Evolutionary conservation across 306 rosid species (phyloP).

Genomic region (Vigna hirtella): DNA sequence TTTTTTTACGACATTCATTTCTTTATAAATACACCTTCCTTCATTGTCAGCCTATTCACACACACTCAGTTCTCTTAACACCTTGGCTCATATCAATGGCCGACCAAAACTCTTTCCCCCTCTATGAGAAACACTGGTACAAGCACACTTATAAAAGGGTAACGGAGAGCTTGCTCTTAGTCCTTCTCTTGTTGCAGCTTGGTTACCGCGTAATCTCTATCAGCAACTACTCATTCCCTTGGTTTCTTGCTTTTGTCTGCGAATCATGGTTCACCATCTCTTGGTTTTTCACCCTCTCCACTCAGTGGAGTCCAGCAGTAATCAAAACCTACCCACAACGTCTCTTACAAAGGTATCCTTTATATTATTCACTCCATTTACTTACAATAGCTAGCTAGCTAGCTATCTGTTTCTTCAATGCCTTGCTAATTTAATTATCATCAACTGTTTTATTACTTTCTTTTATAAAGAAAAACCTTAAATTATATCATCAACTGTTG

Average conservation of each 20-base stretch:
- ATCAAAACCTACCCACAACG: conserved; percentile 59
- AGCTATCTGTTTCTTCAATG: no score
- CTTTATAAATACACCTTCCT: neutral
- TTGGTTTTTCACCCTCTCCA: conserved; percentile 47
- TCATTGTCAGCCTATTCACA: neutral
- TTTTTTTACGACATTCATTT: neutral
- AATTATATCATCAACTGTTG: no score
- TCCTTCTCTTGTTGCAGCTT: conserved; percentile 53
- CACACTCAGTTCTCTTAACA: neutral
- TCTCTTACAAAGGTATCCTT: conserved; percentile 53
- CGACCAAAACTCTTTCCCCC: conserved; percentile 31
- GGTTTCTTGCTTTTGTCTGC: conserved; percentile 61
- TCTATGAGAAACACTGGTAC: conserved; percentile 47
- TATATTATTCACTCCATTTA: neutral
- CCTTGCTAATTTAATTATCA: neutral
- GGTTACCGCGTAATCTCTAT: conserved; percentile 48
- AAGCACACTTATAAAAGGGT: conserved; percentile 38
- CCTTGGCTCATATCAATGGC: conserved; percentile 39
- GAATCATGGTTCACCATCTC: conserved; percentile 63
- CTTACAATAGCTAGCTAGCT: no score
- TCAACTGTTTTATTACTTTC: no score
- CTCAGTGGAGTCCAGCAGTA: conserved; percentile 54
- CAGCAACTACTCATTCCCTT: conserved; percentile 49
- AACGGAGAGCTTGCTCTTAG: conserved; percentile 38
- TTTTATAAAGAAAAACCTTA: no score